Conservation (phyloP, 257 asterid species). For the Solanum appendiculatum region DNA sequence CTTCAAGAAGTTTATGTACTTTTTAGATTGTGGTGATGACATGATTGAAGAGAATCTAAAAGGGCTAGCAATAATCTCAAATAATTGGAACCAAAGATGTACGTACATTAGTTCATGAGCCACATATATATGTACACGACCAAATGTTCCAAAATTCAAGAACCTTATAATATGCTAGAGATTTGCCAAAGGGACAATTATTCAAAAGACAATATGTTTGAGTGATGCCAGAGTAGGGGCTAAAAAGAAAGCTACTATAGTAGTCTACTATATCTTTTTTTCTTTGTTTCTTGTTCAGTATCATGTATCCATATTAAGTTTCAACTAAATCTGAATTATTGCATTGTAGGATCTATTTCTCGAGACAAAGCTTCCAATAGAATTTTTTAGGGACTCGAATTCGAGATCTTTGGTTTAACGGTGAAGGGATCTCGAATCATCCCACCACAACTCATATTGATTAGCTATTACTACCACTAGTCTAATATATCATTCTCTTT, state of each 20-base stretch:
- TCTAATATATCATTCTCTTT: not conserved
- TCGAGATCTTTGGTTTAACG: not conserved
- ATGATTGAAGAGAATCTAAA: not conserved
- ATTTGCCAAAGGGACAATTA: not conserved
- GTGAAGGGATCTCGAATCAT: not conserved
- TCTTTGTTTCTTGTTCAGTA: fast-evolving
- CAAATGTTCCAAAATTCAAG: not conserved
- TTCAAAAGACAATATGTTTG: not conserved
- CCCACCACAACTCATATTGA: not conserved
- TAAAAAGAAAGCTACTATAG: not conserved
- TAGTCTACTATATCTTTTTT: not conserved
- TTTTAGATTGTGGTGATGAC: not conserved
- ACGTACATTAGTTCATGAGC: not conserved
- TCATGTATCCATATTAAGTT: fast-evolving
- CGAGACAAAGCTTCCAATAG: not conserved
- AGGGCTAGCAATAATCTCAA: not conserved
- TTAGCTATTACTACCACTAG: not conserved
- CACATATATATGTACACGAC: not conserved
- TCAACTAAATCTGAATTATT: fast-evolving
- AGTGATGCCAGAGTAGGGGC: not conserved
- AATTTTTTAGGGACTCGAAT: not conserved
- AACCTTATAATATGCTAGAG: not conserved
- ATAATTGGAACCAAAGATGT: not conserved
- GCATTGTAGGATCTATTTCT: not conserved
- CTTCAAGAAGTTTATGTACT: not conserved